phyloP scores from a whole-genome alignment of 2,329 filamentous ascomycete genomes.

The Aspergillus melleus region DNA sequence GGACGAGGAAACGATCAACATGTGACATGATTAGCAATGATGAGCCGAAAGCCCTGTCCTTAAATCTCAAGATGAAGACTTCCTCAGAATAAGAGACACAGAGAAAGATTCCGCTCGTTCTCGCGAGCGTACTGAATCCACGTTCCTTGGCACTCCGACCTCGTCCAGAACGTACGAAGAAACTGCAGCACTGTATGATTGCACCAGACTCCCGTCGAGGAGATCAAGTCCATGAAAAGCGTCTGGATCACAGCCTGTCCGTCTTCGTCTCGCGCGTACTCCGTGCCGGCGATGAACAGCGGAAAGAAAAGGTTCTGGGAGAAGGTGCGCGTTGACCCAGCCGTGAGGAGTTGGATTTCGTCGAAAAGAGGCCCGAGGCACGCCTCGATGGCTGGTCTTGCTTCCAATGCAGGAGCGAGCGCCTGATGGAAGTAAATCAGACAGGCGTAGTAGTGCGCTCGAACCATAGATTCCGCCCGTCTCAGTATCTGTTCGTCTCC shows the following conservation, averaged over 20 bases:
- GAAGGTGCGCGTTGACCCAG: conserved; percentile 13
- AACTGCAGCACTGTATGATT: conserved; percentile 20
- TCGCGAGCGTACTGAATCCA: conserved; percentile 13
- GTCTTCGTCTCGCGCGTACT: conserved; percentile 7
- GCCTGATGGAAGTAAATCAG: conserved; percentile 26
- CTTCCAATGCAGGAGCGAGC: conserved; percentile 7
- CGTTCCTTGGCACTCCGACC: conserved; percentile 13
- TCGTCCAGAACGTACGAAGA: conserved; percentile 19
- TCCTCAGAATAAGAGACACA: conserved; percentile 13
- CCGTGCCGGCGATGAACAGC: conserved; percentile 26
- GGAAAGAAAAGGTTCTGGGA: conserved; percentile 28
- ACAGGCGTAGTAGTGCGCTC: conserved; percentile 21
- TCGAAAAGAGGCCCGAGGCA: neutral
- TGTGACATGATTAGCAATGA: conserved; percentile 18
- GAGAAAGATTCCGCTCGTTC: conserved; percentile 7
- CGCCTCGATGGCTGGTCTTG: neutral
- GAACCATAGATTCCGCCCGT: conserved; percentile 11
- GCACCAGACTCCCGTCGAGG: conserved; percentile 17
- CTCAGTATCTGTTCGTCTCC: conserved; percentile 5
- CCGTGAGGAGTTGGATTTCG: conserved; percentile 2
- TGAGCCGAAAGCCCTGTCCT: neutral
- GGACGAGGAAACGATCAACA: conserved; percentile 38
- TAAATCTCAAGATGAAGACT: neutral
- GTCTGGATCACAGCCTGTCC: conserved; percentile 6
- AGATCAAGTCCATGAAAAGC: conserved; percentile 13